These are phyloP conservation scores for Colletotrichum musicola DNA, from an alignment of 2,329 filamentous ascomycete genomes.

Conservation along the genomic window DNA sequence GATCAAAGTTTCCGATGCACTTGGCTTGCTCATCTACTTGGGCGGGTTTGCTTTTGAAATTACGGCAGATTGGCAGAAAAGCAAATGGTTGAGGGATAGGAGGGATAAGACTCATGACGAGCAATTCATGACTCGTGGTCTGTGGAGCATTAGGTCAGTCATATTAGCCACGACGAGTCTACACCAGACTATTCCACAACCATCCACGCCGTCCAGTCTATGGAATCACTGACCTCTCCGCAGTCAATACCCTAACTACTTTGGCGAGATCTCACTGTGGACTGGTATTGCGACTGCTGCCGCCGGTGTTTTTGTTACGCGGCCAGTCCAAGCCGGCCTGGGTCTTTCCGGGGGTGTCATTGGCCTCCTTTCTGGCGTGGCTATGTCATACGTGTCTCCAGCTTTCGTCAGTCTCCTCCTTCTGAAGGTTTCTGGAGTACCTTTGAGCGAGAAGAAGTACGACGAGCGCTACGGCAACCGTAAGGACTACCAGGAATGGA, in stretches of 20 bases:
- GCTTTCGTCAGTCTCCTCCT: constrained; percentile 74
- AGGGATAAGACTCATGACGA: constrained; percentile 75
- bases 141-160: constrained; percentile 69
- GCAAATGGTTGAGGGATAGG: constrained; percentile 70
- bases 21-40: constrained; percentile 69
- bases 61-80: constrained; percentile 74
- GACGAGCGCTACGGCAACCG: constrained; percentile 73
- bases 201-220: no score
- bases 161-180: not conserved
- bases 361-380: constrained; percentile 46
- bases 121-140: constrained; percentile 72
- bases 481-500: constrained; percentile 77
- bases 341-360: constrained; percentile 61
- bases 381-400: constrained; percentile 70
- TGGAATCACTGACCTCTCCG: not conserved
- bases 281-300: constrained; percentile 73
- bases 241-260: constrained; percentile 76
- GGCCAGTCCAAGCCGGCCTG: constrained; percentile 68
- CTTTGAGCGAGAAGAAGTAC: constrained; percentile 77
- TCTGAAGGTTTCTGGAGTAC: constrained; percentile 73
- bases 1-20: constrained; percentile 64
- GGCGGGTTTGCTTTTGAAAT: constrained; percentile 73
- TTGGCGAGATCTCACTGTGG: constrained; percentile 79
- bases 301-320: constrained; percentile 66
- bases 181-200: not conserved